These are phyloP conservation scores for Gossypium mustelinum DNA, from an alignment of 345 rosid species.

Conservation along the genomic window DNA sequence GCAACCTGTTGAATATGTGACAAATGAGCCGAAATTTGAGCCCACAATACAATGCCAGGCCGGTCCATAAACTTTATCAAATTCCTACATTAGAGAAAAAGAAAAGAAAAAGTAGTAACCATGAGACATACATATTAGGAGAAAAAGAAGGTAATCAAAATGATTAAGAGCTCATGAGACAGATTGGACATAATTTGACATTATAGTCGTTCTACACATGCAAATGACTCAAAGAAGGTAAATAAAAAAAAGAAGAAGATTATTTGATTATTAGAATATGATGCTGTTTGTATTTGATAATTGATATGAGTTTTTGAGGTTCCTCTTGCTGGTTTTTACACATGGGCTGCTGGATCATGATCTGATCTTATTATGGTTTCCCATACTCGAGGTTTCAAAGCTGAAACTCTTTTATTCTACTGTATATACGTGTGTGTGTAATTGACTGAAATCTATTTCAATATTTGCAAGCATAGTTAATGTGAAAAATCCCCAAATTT, in stretches of 20 bases:
- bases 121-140: slow-evolving; percentile 3
- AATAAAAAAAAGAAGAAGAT: too few relatives aligned
- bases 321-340: slow-evolving; percentile 19
- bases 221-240: slow-evolving; percentile 13
- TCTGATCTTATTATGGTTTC: background rate
- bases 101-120: too few relatives aligned
- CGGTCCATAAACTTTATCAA: slow-evolving; percentile 83
- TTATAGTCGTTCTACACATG: slow-evolving; percentile 29
- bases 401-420: background rate
- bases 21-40: slow-evolving; percentile 75
- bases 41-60: slow-evolving; percentile 98
- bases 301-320: background rate
- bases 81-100: slow-evolving; percentile 40
- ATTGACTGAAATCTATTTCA: background rate
- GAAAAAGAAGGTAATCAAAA: slow-evolving; percentile 21
- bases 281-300: background rate
- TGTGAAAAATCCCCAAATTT: background rate
- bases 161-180: slow-evolving; percentile 11
- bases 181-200: slow-evolving; percentile 23
- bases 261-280: slow-evolving; percentile 8
- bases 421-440: background rate
- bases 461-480: background rate
- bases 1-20: slow-evolving; percentile 79
- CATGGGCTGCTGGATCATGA: slow-evolving; percentile 32
- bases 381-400: background rate